Percentiles rank a stretch among this genome's conserved stretches.
Evolutionary conservation across 768 basidiomycete genomes (phyloP).

Genomic region (Jaapia argillacea): DNA sequence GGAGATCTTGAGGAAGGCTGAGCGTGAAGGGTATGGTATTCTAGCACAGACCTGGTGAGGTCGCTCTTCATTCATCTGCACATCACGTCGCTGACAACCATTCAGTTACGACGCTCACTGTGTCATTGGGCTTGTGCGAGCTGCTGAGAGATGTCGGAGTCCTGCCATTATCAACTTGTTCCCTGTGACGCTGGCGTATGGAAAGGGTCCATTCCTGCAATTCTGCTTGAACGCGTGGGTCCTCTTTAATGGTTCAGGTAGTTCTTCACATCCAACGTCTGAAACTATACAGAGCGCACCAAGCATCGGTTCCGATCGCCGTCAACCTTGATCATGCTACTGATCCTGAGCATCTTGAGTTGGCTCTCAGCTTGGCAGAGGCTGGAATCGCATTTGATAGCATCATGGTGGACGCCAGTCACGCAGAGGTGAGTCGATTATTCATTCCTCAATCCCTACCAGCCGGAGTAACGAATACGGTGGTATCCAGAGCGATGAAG

Average conservation of each 20-base stretch:
- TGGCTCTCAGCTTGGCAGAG: slow-evolving; percentile 33
- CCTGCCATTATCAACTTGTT: slow-evolving; percentile 37
- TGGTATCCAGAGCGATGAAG: slow-evolving; percentile 31
- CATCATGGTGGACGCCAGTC: slow-evolving; percentile 41
- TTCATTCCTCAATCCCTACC: not conserved
- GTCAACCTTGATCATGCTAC: slow-evolving; percentile 41
- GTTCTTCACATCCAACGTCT: not conserved
- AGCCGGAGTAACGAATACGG: not conserved
- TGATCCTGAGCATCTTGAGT: slow-evolving; percentile 33
- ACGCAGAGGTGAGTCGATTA: slow-evolving; percentile 26
- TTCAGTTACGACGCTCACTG: slow-evolving; percentile 35
- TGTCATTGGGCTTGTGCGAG: slow-evolving; percentile 34
- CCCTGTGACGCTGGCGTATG: slow-evolving; percentile 34
- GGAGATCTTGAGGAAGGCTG: not conserved
- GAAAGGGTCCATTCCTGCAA: slow-evolving; percentile 33
- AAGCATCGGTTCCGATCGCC: slow-evolving; percentile 36
- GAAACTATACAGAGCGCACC: slow-evolving; percentile 25
- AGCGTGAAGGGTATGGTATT: not conserved
- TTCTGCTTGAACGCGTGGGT: slow-evolving; percentile 33
- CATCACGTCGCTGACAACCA: not conserved
- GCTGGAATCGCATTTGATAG: slow-evolving; percentile 36
- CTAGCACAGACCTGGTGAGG: not conserved
- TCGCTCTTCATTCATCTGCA: not conserved
- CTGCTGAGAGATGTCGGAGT: slow-evolving; percentile 33
- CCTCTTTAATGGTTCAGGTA: not conserved